Conservation (phyloP, 805 yeast species). For the Vanderwaltozyma polyspora region DNA sequence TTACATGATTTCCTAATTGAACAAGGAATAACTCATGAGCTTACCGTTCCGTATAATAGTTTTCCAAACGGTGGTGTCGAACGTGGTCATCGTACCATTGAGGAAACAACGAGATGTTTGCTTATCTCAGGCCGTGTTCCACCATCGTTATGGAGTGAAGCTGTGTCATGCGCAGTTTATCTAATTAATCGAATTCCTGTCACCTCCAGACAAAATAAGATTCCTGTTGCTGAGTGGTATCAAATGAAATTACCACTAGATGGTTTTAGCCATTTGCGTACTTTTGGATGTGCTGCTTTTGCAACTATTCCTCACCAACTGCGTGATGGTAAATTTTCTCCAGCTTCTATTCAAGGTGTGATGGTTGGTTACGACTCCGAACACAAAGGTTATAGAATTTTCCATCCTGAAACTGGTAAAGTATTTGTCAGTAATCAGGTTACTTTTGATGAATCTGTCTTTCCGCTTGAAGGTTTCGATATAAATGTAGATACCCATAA, state of each 20-base stretch:
- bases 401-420: neutral
- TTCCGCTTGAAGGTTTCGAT: constrained; percentile 1
- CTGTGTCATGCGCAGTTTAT: constrained; percentile 6
- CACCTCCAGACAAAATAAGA: neutral
- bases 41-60: constrained; percentile 7
- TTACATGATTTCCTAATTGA: neutral
- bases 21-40: constrained; percentile 6
- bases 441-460: constrained; percentile 4
- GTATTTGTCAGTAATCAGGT: constrained; percentile 4
- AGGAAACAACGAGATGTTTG: constrained; percentile 4
- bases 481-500: no score
- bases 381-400: constrained; percentile 2
- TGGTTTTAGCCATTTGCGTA: constrained; percentile 1
- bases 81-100: constrained; percentile 7
- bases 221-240: constrained; percentile 5
- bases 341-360: constrained; percentile 3
- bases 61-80: constrained; percentile 12
- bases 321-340: no score
- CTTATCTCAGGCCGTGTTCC: constrained; percentile 7
- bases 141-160: constrained; percentile 10
- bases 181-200: constrained; percentile 5
- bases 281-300: constrained; percentile 11
- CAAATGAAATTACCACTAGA: neutral
- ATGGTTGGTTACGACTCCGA: neutral
- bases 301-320: constrained; percentile 3